Base-by-base conservation (phyloP, 805 yeast species). In the Kuraishia floccosa region DNA sequence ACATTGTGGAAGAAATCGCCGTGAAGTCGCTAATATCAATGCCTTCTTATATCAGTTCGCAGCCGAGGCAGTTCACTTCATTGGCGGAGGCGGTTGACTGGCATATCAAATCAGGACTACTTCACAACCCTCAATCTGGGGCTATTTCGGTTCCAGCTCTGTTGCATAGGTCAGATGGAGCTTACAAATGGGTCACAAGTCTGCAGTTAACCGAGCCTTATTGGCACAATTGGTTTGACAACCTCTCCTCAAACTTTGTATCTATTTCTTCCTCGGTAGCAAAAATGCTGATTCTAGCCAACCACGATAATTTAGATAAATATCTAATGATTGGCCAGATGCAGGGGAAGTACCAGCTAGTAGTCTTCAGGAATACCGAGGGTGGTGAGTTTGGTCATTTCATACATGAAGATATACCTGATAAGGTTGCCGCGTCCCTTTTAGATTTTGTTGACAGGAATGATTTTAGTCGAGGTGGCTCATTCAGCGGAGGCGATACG, bases 261-360 rank as follows among this genome's bases (percentile, higher is more conserved):
- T 34, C 34, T 1, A 41, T 56, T 4, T 50, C 67, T 28, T 53
- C 49, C 12, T 41, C 42, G 5, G 39, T 76, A 1, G 75, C 87
- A 1, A 81, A 85, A 44, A 43, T 91, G 32, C 63, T 91, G 25
- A 64, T 91, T 1, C 55, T 93, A 11, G 93, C 97, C 0, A 94
- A 94, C 3, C 80, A 87, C 31, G 96, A 91, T 41, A 74, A 81
- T 14, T 62, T 93, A 19, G 98, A 91, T 54, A 85, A 79, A 39
- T 70, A 70, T 24, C 60, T 91, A 29, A 85, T 87, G 52, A 76
- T 91, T 31, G 99, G 96, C 1, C 98, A 93, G 54, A 91, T 91
- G 98, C 97, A 87, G 55, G 99, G 99, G 2, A 78, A 76, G 49
- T 91, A 80, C 52, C 99, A 93, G 54, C 64, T 91, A 25, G 75